Evolutionary conservation across 2,329 filamentous ascomycete species (phyloP).

Genomic region (Microcyclosporella mali): DNA sequence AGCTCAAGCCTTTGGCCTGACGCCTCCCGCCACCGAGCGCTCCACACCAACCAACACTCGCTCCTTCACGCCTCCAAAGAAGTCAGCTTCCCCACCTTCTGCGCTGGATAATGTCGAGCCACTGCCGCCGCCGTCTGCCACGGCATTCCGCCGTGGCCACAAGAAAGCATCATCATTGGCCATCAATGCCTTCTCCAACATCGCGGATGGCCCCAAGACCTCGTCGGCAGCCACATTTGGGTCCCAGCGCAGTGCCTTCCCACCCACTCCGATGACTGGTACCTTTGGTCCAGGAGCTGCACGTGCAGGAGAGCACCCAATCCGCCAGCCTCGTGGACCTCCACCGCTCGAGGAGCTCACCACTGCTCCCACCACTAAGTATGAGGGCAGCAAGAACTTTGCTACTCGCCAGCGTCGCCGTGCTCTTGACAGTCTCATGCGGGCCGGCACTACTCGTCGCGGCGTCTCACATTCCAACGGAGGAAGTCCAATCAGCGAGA

Average conservation of each 20-base stretch:
- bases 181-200: slow-evolving; percentile 52
- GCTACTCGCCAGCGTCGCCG: slow-evolving; percentile 84
- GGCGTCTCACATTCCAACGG: slow-evolving; percentile 60
- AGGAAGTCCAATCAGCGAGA: slow-evolving; percentile 74
- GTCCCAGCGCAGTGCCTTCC: slow-evolving; percentile 48
- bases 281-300: slow-evolving; percentile 88
- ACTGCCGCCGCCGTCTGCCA: slow-evolving; percentile 79
- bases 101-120: slow-evolving; percentile 57
- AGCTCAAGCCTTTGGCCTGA: slow-evolving; percentile 64
- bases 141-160: slow-evolving; percentile 87
- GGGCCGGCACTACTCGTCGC: slow-evolving; percentile 80
- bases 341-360: slow-evolving; percentile 86
- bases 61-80: slow-evolving; percentile 58
- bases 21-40: slow-evolving; percentile 60
- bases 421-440: slow-evolving; percentile 84
- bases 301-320: slow-evolving; percentile 87
- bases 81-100: slow-evolving; percentile 58
- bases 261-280: slow-evolving; percentile 71
- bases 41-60: slow-evolving; percentile 49
- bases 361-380: slow-evolving; percentile 81
- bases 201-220: slow-evolving; percentile 64
- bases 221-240: slow-evolving; percentile 49
- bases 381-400: slow-evolving; percentile 97
- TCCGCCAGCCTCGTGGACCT: slow-evolving; percentile 87
- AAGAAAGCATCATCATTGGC: slow-evolving; percentile 77